Conservation (phyloP, 768 basidiomycete species). For the Leucocoprinus leucothites region DNA sequence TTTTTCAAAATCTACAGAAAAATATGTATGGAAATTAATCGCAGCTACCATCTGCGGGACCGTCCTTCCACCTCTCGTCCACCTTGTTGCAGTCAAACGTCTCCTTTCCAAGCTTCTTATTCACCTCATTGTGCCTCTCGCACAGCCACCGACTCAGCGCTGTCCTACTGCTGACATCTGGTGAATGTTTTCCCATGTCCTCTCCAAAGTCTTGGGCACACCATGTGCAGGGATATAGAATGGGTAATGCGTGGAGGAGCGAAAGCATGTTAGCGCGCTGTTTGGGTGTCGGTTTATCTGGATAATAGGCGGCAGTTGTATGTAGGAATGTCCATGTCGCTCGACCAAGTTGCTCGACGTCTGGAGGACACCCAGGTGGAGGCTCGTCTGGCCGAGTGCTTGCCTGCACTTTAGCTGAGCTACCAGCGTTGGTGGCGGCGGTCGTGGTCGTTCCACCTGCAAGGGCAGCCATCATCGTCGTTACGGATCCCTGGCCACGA, state of each 20-base stretch:
- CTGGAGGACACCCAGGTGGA: conserved; percentile 79
- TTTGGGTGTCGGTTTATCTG: conserved; percentile 67
- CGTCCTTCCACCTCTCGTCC: conserved; percentile 91
- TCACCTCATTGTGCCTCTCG: conserved; percentile 90
- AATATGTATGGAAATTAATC: conserved; percentile 43
- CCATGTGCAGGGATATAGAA: conserved; percentile 83
- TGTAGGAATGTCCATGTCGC: conserved; percentile 98
- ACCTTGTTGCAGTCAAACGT: conserved; percentile 79
- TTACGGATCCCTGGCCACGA: conserved; percentile 12
- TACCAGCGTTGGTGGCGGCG: conserved; percentile 15
- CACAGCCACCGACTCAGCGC: conserved; percentile 85
- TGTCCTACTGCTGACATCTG: conserved; percentile 71
- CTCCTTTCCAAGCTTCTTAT: conserved; percentile 79
- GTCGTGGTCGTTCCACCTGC: conserved; percentile 22
- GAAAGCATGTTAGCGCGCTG: conserved; percentile 85
- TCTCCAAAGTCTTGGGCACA: conserved; percentile 84
- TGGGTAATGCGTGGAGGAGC: conserved; percentile 73
- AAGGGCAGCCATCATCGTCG: conserved; percentile 21
- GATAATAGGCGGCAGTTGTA: conserved; percentile 94
- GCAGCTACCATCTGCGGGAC: conserved; percentile 83
- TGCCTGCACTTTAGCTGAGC: conserved; percentile 8
- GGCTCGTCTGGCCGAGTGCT: conserved; percentile 30
- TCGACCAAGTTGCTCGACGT: conserved; percentile 84
- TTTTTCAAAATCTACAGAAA: background rate
- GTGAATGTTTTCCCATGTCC: conserved; percentile 62